Conservation (phyloP, 345 rosid species). For the Lumnitzera racemosa region DNA sequence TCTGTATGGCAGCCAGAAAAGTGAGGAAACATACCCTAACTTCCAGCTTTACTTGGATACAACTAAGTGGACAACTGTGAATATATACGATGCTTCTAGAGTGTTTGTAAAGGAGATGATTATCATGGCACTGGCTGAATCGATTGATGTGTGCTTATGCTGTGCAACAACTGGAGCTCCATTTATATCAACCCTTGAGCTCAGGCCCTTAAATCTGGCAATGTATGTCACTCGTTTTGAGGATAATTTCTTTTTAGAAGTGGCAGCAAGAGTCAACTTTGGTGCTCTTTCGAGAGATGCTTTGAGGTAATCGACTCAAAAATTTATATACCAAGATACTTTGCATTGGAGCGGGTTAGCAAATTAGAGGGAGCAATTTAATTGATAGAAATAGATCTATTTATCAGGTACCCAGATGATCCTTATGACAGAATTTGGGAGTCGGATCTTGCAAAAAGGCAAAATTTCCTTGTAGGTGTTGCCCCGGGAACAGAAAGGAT, state of each 20-base stretch:
- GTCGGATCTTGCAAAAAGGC: constrained; percentile 77
- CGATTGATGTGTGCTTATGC: constrained; percentile 77
- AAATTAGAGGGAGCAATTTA: background rate
- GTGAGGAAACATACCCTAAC: constrained; percentile 68
- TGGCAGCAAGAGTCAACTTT: constrained; percentile 89
- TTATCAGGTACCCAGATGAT: constrained; percentile 91
- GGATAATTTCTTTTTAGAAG: constrained; percentile 71
- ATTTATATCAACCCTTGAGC: constrained; percentile 82
- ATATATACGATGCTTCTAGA: constrained; percentile 55
- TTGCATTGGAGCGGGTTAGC: no score
- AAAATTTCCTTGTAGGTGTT: constrained; percentile 74
- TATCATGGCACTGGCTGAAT: constrained; percentile 67
- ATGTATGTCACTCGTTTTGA: constrained; percentile 90
- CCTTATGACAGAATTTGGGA: constrained; percentile 99
- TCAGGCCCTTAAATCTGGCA: constrained; percentile 76
- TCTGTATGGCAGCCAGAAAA: constrained; percentile 48
- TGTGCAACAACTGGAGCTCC: constrained; percentile 91
- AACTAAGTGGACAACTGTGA: constrained; percentile 87
- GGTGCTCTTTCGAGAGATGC: constrained; percentile 65
- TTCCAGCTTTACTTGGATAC: constrained; percentile 82
- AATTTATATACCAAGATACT: background rate
- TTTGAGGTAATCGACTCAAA: constrained; percentile 37
- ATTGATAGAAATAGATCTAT: constrained; percentile 1
- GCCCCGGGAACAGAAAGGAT: constrained; percentile 78
- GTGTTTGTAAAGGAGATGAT: constrained; percentile 76